phyloP scores from a whole-genome alignment of 345 rosid species.

The Anacardium occidentale region DNA sequence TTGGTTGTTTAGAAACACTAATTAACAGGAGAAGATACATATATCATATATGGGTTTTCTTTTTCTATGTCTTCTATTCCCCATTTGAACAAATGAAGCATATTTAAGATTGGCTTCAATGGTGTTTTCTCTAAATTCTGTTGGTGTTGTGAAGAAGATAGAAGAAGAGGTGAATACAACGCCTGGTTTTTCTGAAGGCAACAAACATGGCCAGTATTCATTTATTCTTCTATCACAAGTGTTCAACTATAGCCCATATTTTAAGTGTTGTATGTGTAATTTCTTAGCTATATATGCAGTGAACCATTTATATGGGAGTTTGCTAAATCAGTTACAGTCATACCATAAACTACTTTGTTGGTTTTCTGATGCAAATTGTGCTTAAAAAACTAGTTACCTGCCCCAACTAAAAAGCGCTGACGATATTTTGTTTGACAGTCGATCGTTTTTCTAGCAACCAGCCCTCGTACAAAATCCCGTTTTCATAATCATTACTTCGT shows the following conservation, averaged over 20 bases:
- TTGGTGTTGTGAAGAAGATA: conserved; percentile 22
- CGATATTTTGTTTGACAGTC: conserved; percentile 20
- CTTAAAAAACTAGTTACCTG: conserved; percentile 41
- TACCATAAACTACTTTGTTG: background rate
- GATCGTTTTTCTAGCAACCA: background rate
- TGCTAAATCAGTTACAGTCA: background rate
- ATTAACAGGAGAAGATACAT: conserved; percentile 33
- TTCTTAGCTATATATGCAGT: conserved; percentile 9
- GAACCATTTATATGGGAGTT: background rate
- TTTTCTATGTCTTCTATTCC: background rate
- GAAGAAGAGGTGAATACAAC: conserved; percentile 26
- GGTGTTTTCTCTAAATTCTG: conserved; percentile 8
- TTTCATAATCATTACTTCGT: conserved; percentile 14
- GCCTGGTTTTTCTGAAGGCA: conserved; percentile 14
- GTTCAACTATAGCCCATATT: background rate
- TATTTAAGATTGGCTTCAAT: conserved; percentile 26
- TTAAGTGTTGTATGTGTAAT: conserved; percentile 14
- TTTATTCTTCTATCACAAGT: conserved; percentile 25
- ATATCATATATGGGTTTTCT: background rate
- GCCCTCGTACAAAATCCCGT: background rate
- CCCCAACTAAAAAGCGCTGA: conserved; percentile 43
- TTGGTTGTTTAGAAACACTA: conserved; percentile 24
- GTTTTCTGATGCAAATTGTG: conserved; percentile 10
- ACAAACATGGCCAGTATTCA: conserved; percentile 23
- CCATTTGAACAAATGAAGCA: conserved; percentile 19